Evolutionary conservation across 2,329 filamentous ascomycete genomes (phyloP).

Genomic region (Colletotrichum gloeosporioides): DNA sequence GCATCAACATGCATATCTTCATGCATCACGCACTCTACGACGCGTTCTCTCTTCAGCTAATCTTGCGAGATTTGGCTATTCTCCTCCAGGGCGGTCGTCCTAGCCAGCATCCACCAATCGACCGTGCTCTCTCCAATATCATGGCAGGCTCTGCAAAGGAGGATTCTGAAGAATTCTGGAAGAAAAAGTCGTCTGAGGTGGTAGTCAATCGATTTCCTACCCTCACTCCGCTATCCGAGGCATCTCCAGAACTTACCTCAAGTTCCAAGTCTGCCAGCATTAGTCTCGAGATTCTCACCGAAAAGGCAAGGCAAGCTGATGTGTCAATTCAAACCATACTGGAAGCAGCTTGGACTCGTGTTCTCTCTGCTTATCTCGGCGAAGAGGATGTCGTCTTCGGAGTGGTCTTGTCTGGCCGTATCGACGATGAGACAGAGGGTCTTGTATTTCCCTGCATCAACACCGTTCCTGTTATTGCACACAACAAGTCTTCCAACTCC

Average conservation of each 20-base stretch:
- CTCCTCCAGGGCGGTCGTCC: conserved; percentile 28
- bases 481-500: conserved; percentile 57
- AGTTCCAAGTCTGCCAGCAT: conserved; percentile 21
- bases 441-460: conserved; percentile 80
- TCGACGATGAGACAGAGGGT: conserved; percentile 60
- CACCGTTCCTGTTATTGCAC: conserved; percentile 76
- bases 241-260: not conserved
- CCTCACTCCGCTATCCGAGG: conserved; percentile 66
- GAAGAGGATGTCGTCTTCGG: conserved; percentile 80
- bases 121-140: conserved; percentile 45
- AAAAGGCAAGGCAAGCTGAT: conserved; percentile 59
- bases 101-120: conserved; percentile 26
- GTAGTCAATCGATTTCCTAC: conserved; percentile 77
- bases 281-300: conserved; percentile 54
- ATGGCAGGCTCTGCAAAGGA: conserved; percentile 36
- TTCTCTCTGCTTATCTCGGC: conserved; percentile 79
- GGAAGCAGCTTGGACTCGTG: conserved; percentile 78
- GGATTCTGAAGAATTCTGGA: conserved; percentile 66
- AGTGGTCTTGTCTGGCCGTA: conserved; percentile 78
- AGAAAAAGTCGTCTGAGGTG: conserved; percentile 52
- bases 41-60: conserved; percentile 71
- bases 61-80: conserved; percentile 64
- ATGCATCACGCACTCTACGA: conserved; percentile 89
- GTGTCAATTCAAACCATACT: conserved; percentile 78
- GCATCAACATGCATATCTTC: conserved; percentile 46